A percentile compares a stretch with the other conserved stretches of the same genome.
Conservation (phyloP, 2,329 filamentous ascomycete genomes). For the Geosmithia morbida region DNA sequence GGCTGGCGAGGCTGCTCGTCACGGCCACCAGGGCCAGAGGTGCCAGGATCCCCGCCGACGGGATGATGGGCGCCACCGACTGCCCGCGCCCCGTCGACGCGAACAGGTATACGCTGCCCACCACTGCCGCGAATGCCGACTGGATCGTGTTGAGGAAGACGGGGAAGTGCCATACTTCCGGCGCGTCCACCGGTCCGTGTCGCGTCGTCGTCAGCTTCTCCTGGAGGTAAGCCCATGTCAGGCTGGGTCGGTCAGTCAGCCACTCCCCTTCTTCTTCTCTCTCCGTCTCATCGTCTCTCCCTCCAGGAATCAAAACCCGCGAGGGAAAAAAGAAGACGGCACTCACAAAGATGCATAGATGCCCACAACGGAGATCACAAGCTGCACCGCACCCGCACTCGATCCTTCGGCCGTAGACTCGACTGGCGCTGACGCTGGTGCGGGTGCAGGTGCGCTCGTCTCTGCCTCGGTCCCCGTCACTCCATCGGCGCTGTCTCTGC, state of each 20-base stretch:
- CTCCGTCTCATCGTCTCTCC: no score
- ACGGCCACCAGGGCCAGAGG: slow-evolving; percentile 77
- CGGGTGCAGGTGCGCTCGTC: slow-evolving; percentile 14
- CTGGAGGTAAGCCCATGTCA: slow-evolving; percentile 94
- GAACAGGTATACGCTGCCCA: slow-evolving; percentile 69
- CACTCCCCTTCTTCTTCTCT: not conserved
- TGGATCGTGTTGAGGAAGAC: slow-evolving; percentile 96
- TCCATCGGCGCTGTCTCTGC: slow-evolving; percentile 12
- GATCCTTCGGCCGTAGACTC: slow-evolving; percentile 12
- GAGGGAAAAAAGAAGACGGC: not conserved
- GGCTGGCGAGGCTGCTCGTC: slow-evolving; percentile 79
- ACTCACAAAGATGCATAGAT: slow-evolving; percentile 94
- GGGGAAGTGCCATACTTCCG: slow-evolving; percentile 79
- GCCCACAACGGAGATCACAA: slow-evolving; percentile 77
- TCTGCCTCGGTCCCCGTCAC: slow-evolving; percentile 18
- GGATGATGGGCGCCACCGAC: slow-evolving; percentile 54
- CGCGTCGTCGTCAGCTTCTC: slow-evolving; percentile 92
- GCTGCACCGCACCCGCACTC: slow-evolving; percentile 55
- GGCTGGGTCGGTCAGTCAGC: slow-evolving; percentile 27
- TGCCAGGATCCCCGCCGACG: slow-evolving; percentile 55
- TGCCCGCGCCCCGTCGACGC: slow-evolving; percentile 36
- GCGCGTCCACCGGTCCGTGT: slow-evolving; percentile 50
- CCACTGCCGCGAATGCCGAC: slow-evolving; percentile 72
- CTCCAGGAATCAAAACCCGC: no score
- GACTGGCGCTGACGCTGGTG: not conserved